Evolutionary conservation across 2,329 filamentous ascomycete genomes (phyloP).

Genomic region (Aspergillus terreus): DNA sequence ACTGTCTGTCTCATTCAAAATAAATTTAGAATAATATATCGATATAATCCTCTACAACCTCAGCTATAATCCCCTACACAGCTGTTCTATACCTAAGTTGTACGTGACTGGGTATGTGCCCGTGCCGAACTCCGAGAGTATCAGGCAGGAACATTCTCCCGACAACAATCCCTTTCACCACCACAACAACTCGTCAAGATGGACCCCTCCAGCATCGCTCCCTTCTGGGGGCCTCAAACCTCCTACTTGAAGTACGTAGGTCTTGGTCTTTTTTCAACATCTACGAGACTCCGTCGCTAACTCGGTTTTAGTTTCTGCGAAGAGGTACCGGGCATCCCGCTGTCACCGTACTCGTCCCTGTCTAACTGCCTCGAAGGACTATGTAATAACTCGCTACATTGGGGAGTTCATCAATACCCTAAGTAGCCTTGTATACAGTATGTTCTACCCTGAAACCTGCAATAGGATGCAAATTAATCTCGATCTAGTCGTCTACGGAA

Average conservation of each 20-base stretch:
- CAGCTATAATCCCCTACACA: too few species aligned
- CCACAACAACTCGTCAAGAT: not conserved
- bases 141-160: too few species aligned
- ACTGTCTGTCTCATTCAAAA: too few species aligned
- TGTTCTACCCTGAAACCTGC: not conserved
- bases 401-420: conserved; percentile 47
- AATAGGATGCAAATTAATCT: not conserved
- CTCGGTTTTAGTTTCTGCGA: conserved; percentile 23
- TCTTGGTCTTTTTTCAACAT: not conserved
- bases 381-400: conserved; percentile 42
- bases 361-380: conserved; percentile 22
- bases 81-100: too few species aligned
- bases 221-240: conserved; percentile 27
- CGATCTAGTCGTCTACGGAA: conserved; percentile 34
- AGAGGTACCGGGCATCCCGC: conserved; percentile 17
- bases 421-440: conserved; percentile 38
- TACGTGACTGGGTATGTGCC: too few species aligned
- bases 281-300: not conserved
- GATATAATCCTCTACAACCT: too few species aligned
- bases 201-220: conserved; percentile 1
- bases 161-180: too few species aligned
- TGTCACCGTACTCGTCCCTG: too few species aligned
- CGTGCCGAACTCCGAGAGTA: too few species aligned
- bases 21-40: too few species aligned
- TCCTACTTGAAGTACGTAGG: conserved; percentile 32